Evolutionary conservation across 2,329 filamentous ascomycete species (phyloP).

Genomic region (Pseudomassariella vexata): DNA sequence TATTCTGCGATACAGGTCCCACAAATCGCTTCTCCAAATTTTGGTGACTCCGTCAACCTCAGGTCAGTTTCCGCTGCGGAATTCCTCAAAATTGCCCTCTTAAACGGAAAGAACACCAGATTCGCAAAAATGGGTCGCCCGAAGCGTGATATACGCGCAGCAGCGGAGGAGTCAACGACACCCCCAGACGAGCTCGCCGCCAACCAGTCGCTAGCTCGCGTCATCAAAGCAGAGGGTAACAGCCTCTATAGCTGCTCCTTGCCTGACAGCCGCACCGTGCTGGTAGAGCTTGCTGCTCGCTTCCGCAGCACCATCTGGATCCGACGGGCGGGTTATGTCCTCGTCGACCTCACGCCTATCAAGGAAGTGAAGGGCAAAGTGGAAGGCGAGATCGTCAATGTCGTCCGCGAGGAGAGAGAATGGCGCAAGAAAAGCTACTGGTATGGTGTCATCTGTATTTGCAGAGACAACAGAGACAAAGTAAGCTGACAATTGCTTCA

Average conservation of each 20-base stretch:
- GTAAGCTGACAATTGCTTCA: slow-evolving; percentile 28
- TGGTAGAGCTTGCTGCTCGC: slow-evolving; percentile 76
- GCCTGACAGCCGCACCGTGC: slow-evolving; percentile 57
- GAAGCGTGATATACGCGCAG: slow-evolving; percentile 72
- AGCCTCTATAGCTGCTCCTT: slow-evolving; percentile 78
- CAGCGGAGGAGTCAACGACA: slow-evolving; percentile 63
- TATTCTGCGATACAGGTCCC: too few species aligned
- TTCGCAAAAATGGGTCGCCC: slow-evolving; percentile 67
- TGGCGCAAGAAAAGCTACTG: slow-evolving; percentile 91
- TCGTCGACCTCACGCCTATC: slow-evolving; percentile 64
- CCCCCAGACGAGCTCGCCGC: slow-evolving; percentile 53
- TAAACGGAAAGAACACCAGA: too few species aligned
- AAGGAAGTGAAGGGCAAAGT: slow-evolving; percentile 71
- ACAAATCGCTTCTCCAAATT: too few species aligned
- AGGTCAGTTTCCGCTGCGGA: background rate
- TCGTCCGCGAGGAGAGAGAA: slow-evolving; percentile 82
- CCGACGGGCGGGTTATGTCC: slow-evolving; percentile 79
- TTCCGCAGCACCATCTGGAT: slow-evolving; percentile 95
- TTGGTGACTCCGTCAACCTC: too few species aligned
- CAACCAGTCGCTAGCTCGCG: slow-evolving; percentile 66
- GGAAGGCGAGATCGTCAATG: slow-evolving; percentile 83
- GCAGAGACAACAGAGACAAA: too few species aligned
- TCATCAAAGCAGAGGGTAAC: slow-evolving; percentile 80
- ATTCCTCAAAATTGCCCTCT: too few species aligned
- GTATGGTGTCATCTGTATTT: slow-evolving; percentile 48